A percentile compares a stretch with the other conserved stretches of the same genome.
Evolutionary conservation across 2,329 filamentous ascomycete genomes (phyloP).

Genomic region (Phialophora tarda): DNA sequence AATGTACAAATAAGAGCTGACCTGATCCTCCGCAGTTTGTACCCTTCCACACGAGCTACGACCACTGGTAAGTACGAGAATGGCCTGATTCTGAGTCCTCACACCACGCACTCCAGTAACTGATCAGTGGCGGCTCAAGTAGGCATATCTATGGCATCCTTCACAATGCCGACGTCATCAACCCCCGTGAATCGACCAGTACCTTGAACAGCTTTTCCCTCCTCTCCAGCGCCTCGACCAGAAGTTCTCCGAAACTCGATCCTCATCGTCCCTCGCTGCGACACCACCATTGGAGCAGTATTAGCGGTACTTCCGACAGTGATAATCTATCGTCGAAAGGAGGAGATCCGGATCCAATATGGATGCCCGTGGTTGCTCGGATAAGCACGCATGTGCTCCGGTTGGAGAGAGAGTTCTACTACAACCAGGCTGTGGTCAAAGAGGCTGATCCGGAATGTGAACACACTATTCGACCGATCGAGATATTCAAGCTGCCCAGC

Average conservation of each 20-base stretch:
- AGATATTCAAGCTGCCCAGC: constrained; percentile 73
- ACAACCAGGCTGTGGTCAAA: constrained; percentile 73
- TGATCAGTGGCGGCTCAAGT: constrained; percentile 9
- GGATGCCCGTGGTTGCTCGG: constrained; percentile 75
- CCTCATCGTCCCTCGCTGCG: constrained; percentile 47
- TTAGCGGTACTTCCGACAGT: constrained; percentile 55
- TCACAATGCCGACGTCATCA: constrained; percentile 59
- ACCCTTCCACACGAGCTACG: constrained; percentile 69
- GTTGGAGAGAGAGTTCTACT: constrained; percentile 85
- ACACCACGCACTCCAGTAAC: background rate
- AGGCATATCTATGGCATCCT: constrained; percentile 66
- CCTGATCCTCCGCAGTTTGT: constrained; percentile 38
- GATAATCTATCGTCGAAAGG: constrained; percentile 49
- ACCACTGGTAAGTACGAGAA: constrained; percentile 69
- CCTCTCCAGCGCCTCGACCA: constrained; percentile 50
- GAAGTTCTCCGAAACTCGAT: constrained; percentile 52
- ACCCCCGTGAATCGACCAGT: constrained; percentile 54
- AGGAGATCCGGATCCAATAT: constrained; percentile 48
- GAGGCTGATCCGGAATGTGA: constrained; percentile 73
- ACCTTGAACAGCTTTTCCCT: constrained; percentile 46
- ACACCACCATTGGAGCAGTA: constrained; percentile 56
- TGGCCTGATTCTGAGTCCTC: background rate
- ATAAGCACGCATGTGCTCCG: constrained; percentile 81
- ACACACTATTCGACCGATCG: constrained; percentile 80
- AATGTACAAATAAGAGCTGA: constrained; percentile 11